phyloP scores from a whole-genome alignment of 176 grass and related monocot species.

The Eleusine indica region DNA sequence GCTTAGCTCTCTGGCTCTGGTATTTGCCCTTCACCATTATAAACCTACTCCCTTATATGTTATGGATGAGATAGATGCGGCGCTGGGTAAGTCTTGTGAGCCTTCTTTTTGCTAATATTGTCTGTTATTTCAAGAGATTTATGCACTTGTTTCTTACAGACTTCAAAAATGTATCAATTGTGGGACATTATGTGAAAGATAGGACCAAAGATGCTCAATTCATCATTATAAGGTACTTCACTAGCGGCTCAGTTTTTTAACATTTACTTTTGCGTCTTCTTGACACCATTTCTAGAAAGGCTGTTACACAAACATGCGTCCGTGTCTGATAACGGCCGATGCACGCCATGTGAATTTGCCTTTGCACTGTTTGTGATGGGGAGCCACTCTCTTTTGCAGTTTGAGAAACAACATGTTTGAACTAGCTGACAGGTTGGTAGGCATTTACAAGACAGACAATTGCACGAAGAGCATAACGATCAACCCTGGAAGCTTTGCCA shows the following conservation, averaged over 20 bases:
- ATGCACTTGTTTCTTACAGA: slow-evolving; percentile 59
- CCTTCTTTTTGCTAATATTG: background rate
- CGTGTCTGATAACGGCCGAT: background rate
- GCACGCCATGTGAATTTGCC: background rate
- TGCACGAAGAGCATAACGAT: slow-evolving; percentile 96
- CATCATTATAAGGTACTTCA: slow-evolving; percentile 88
- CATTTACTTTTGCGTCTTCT: background rate
- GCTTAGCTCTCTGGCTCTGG: slow-evolving; percentile 88
- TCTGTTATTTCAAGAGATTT: background rate
- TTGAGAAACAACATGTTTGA: slow-evolving; percentile 99
- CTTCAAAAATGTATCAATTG: slow-evolving; percentile 98
- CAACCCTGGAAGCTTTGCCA: slow-evolving; percentile 74
- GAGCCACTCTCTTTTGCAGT: slow-evolving; percentile 49
- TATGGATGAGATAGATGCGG: slow-evolving; percentile 99
- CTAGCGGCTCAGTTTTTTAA: background rate
- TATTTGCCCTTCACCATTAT: slow-evolving; percentile 99
- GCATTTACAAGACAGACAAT: slow-evolving; percentile 99
- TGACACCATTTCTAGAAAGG: background rate
- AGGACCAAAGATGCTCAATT: slow-evolving; percentile 96
- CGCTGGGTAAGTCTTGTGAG: slow-evolving; percentile 60
- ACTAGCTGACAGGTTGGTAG: slow-evolving; percentile 85
- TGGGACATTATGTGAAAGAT: slow-evolving; percentile 98
- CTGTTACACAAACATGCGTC: background rate
- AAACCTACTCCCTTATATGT: slow-evolving; percentile 98
- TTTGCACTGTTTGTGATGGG: background rate